These are phyloP conservation scores for Ramaria sp. DNA, from an alignment of 768 basidiomycete genomes.

Conservation along the genomic window DNA sequence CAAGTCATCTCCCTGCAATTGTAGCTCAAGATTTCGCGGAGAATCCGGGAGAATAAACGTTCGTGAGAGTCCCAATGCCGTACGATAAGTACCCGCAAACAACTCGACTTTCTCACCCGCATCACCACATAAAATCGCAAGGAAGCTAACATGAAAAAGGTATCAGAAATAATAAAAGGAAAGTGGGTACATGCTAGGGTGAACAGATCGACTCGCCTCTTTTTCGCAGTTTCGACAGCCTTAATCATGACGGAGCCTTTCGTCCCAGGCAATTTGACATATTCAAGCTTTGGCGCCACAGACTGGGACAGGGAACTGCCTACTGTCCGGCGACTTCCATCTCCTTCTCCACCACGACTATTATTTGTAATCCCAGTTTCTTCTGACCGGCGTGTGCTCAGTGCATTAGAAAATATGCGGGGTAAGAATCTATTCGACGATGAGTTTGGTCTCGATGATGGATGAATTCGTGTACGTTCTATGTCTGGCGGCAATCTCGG, in stretches of 20 bases:
- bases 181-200: neutral
- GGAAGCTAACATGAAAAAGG: conserved; percentile 43
- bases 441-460: neutral
- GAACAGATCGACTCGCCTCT: conserved; percentile 43
- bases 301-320: conserved; percentile 25
- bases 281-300: conserved; percentile 79
- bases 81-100: conserved; percentile 84
- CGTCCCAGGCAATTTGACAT: conserved; percentile 86
- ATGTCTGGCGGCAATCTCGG: conserved; percentile 5
- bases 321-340: neutral
- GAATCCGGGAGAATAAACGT: conserved; percentile 91
- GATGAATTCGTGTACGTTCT: neutral
- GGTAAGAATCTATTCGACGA: conserved; percentile 45
- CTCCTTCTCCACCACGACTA: neutral
- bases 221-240: conserved; percentile 81
- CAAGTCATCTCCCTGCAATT: conserved; percentile 86
- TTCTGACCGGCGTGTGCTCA: conserved; percentile 48
- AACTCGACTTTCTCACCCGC: conserved; percentile 89
- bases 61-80: conserved; percentile 82
- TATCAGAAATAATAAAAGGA: neutral
- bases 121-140: conserved; percentile 88
- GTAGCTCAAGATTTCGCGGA: conserved; percentile 75
- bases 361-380: conserved; percentile 25
- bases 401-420: conserved; percentile 56
- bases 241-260: conserved; percentile 78